phyloP scores from a whole-genome alignment of 2,329 filamentous ascomycete genomes.

The Colletotrichum godetiae region DNA sequence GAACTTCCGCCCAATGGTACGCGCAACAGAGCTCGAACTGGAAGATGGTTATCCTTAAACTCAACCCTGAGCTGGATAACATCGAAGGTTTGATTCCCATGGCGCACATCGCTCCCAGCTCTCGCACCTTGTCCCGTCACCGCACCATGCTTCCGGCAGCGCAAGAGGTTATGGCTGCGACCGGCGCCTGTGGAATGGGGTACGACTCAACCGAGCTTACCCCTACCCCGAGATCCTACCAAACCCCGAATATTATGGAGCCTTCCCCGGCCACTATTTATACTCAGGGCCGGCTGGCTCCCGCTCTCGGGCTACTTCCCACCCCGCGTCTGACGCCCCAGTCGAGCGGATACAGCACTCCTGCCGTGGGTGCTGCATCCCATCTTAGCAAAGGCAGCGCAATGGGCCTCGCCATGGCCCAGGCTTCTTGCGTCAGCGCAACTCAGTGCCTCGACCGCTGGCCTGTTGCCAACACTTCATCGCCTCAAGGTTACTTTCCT shows the following conservation, averaged over 20 bases:
- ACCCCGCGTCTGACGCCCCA: slow-evolving; percentile 70
- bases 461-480: slow-evolving; percentile 59
- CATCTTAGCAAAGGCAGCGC: slow-evolving; percentile 62
- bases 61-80: slow-evolving; percentile 70
- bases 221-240: slow-evolving; percentile 53
- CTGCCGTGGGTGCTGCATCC: slow-evolving; percentile 66
- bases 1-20: slow-evolving; percentile 53
- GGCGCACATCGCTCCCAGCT: slow-evolving; percentile 45
- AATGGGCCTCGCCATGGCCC: slow-evolving; percentile 71
- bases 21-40: slow-evolving; percentile 65
- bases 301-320: slow-evolving; percentile 66
- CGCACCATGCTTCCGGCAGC: slow-evolving; percentile 58
- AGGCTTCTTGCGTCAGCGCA: slow-evolving; percentile 58
- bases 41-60: slow-evolving; percentile 67
- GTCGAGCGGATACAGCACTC: slow-evolving; percentile 66
- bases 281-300: slow-evolving; percentile 59
- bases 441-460: slow-evolving; percentile 66
- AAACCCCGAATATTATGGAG: slow-evolving; percentile 61
- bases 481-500: slow-evolving; percentile 62
- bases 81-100: slow-evolving; percentile 61
- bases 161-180: slow-evolving; percentile 46
- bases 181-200: slow-evolving; percentile 39
- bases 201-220: slow-evolving; percentile 53
- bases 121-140: slow-evolving; percentile 50
- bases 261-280: slow-evolving; percentile 55